Conservation (phyloP, 2,329 filamentous ascomycete genomes). For the Coniochaeta sp. region DNA sequence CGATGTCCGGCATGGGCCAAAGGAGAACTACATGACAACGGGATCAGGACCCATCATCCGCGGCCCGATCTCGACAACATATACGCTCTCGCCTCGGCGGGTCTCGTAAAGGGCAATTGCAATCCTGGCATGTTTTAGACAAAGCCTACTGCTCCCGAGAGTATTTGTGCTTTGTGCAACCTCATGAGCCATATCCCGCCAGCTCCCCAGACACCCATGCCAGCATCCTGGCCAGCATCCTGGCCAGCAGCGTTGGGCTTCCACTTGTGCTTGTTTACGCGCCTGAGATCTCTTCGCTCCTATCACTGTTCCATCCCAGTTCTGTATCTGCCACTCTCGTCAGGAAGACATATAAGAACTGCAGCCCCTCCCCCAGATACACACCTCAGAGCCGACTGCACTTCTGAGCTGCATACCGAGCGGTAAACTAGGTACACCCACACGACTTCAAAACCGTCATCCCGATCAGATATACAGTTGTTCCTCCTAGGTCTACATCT, state of each 20-base stretch:
- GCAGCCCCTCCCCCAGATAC: not conserved
- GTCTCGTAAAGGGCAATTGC: constrained; percentile 1
- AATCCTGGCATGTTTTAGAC: constrained; percentile 1
- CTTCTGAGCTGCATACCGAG: constrained; percentile 9
- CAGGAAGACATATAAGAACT: not conserved
- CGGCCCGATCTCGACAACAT: not conserved
- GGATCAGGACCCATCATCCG: not conserved
- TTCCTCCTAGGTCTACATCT: no score
- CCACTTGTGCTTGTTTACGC: not conserved
- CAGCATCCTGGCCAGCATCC: not conserved
- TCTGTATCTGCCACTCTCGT: not conserved
- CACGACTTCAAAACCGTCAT: no score
- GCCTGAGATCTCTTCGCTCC: not conserved
- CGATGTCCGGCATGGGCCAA: not conserved
- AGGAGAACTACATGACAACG: not conserved
- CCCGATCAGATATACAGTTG: no score
- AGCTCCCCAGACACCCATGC: not conserved
- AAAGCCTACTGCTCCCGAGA: constrained; percentile 1
- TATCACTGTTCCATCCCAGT: not conserved
- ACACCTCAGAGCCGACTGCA: not conserved
- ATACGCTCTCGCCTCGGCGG: not conserved
- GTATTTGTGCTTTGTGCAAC: constrained; percentile 4
- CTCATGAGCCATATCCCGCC: not conserved
- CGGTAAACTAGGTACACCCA: not conserved
- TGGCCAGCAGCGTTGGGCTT: not conserved